Evolutionary conservation across 768 basidiomycete genomes (phyloP).

Genomic region (Termitomyces bulborhizus): DNA sequence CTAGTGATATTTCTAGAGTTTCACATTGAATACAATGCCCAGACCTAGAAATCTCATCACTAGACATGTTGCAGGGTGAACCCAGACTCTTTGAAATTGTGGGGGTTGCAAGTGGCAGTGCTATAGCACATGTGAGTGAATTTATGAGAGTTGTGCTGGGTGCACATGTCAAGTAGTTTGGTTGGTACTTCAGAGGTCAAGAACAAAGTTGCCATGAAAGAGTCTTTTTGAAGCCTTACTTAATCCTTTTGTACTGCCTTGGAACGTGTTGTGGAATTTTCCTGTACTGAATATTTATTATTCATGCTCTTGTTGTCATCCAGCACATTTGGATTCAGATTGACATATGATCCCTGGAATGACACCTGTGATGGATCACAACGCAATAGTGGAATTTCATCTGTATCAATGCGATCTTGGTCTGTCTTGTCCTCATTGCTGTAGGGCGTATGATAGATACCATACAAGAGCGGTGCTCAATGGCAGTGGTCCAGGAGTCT

Average conservation of each 20-base stretch:
- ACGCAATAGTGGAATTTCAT: slow-evolving; percentile 66
- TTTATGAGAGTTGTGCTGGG: slow-evolving; percentile 73
- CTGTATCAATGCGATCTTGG: slow-evolving; percentile 41
- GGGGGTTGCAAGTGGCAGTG: slow-evolving; percentile 93
- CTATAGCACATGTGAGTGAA: slow-evolving; percentile 96
- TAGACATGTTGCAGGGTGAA: too few species aligned
- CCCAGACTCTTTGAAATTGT: slow-evolving; percentile 75
- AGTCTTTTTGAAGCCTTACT: too few species aligned
- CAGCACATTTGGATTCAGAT: neutral
- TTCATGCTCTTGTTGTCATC: slow-evolving; percentile 25
- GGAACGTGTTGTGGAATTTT: slow-evolving; percentile 87
- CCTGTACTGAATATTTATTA: slow-evolving; percentile 75
- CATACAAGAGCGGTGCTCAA: slow-evolving; percentile 15
- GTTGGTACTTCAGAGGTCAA: slow-evolving; percentile 85
- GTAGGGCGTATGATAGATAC: slow-evolving; percentile 23
- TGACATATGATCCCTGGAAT: too few species aligned
- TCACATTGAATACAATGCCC: too few species aligned
- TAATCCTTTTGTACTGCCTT: slow-evolving; percentile 88
- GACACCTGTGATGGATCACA: too few species aligned
- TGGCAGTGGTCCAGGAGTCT: slow-evolving; percentile 16
- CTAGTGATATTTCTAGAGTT: too few species aligned
- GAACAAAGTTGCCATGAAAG: too few species aligned
- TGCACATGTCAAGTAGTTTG: slow-evolving; percentile 82
- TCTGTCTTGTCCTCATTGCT: slow-evolving; percentile 32
- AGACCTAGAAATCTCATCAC: too few species aligned